Evolutionary conservation across 768 basidiomycete species (phyloP), one percentile per base, ranked within the genome.

Genomic region (Pleurotus tuber-regium): DNA sequence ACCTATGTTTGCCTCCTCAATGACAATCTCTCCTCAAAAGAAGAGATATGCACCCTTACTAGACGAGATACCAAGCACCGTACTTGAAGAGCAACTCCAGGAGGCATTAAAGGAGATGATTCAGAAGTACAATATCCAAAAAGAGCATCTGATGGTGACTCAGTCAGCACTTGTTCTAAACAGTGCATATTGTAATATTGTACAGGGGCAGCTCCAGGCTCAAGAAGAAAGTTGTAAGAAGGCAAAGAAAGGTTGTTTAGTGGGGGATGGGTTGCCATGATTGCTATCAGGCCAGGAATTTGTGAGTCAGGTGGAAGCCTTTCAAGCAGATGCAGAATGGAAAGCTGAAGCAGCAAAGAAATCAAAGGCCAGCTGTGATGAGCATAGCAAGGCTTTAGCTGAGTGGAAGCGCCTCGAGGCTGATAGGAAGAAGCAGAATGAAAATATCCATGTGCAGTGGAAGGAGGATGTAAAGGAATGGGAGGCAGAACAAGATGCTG

Each of bases 181-280:
- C 40, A 55, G 60, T 12, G 44, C 57, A 11, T 64, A 66, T 33
- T 30, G 40, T 7, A 55, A 54, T 25, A 36, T 50, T 10, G 44
- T 64, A 18, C 40, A 55, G 9, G 41, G 51, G 25, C 56, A 64
- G 48, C 59, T 64, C 24, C 55, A 50, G 25, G 54, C 53, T 19
- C 46, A 59, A 21, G 60, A 64, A 51, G 55, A 64, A 48, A 36
- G 33, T 36, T 60, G 58, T 36, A 58, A 58, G 44, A 42, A 35
- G 4, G 33, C 35, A 11, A 56, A 56, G 48, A 55, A 56, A 29
- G 57, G 50, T 4, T 53, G 54, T 24, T 53, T 63, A 4, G 41
- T 61, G n/a, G 57, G 56, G 16, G 62, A 65, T 61, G 63, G 63
- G 12, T 39, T 63, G 18, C 60, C 61, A 14, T 41, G 47, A 8